Percentiles rank a stretch among this genome's conserved stretches.
Evolutionary conservation across 148 eudicot species (phyloP).

Genomic region (Mesembryanthemum crystallinum): DNA sequence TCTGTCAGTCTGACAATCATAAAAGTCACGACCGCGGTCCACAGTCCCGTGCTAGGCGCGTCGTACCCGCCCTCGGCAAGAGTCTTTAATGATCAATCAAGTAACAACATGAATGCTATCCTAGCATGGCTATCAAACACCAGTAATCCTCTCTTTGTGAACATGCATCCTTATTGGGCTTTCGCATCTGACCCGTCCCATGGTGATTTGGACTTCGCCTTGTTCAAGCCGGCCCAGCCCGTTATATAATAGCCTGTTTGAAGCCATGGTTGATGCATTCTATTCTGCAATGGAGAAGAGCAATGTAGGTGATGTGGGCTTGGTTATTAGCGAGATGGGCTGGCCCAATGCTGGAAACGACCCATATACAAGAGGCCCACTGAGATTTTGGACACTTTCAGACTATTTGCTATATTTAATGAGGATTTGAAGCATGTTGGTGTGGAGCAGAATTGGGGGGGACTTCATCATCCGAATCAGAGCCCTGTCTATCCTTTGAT

Average conservation of each 20-base stretch:
- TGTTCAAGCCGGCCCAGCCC: not conserved
- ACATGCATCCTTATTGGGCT: not conserved
- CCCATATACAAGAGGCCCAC: not conserved
- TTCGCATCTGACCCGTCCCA: not conserved
- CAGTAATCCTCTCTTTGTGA: not conserved
- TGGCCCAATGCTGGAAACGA: not conserved
- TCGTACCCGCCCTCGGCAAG: not conserved
- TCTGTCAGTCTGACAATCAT: not conserved
- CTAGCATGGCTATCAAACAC: not conserved
- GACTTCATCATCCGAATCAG: not conserved
- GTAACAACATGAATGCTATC: not conserved
- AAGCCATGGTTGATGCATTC: conserved; percentile 4
- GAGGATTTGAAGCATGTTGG: not conserved
- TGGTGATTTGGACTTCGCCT: not conserved
- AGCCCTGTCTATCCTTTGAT: not conserved
- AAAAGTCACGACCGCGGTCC: not conserved
- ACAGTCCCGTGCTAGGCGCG: not conserved
- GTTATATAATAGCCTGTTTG: not conserved
- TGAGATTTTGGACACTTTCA: not conserved
- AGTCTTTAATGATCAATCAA: not conserved
- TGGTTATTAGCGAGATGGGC: not conserved
- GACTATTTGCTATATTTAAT: not conserved
- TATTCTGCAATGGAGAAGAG: not conserved
- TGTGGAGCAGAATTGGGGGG: not conserved
- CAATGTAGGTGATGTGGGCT: not conserved